Evolutionary conservation across 208 protist genomes (phyloP).

Genomic region (Acanthamoeba triangularis): DNA sequence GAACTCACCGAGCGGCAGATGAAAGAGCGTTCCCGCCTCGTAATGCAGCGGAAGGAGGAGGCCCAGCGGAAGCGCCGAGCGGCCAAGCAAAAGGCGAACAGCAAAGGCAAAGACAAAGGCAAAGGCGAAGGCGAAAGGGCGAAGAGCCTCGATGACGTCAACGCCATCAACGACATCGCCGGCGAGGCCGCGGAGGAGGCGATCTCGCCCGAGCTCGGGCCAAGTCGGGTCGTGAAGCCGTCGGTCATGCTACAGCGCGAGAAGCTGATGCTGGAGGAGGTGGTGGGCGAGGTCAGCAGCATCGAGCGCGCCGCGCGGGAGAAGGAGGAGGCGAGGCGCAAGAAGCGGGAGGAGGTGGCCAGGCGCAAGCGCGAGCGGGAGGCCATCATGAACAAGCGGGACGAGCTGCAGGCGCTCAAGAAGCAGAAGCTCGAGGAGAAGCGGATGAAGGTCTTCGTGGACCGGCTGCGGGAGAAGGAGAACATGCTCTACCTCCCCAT

Average conservation of each 20-base stretch:
- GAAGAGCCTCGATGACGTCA: no score
- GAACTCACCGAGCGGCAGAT: neutral
- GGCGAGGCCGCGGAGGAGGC: no score
- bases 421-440: conserved; percentile 38
- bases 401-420: neutral
- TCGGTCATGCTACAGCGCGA: neutral
- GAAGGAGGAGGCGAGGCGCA: neutral
- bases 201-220: neutral
- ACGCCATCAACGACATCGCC: no score
- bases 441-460: neutral
- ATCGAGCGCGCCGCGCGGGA: neutral
- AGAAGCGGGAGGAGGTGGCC: neutral
- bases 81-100: no score
- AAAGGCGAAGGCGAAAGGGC: neutral
- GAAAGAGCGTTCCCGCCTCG: neutral
- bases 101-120: no score
- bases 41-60: neutral
- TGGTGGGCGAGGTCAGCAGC: neutral
- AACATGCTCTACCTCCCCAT: neutral
- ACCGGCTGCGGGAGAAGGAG: neutral
- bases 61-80: neutral
- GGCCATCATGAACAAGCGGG: neutral
- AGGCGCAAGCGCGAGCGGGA: conserved; percentile 1
- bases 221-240: neutral
- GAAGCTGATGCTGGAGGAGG: neutral